Evolutionary conservation across 1,284 basidiomycete species (phyloP), one percentile per base, ranked within the genome.

Genomic region (Hemileia vastatrix): DNA sequence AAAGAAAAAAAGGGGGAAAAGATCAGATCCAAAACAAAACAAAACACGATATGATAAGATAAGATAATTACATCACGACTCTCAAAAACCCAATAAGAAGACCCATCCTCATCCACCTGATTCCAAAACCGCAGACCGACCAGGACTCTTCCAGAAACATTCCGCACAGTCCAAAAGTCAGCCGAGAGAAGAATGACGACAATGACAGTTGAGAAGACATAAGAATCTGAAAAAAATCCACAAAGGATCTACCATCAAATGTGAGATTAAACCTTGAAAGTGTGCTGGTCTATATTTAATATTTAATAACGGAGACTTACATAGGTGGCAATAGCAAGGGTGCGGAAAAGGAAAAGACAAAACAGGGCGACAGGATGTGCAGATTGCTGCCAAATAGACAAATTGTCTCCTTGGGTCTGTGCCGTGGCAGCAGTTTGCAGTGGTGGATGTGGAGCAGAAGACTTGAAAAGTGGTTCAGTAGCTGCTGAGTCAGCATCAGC

Each of bases 111-210:
- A 71, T 95, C 90, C 11, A 96, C 90, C 77, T 95, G 91, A 75
- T 95, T 96, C 92, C 92, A 96, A 74, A 92, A 96, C 61, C 92
- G 81, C 67, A 96, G 78, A 9, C 92, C 92, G 8, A 95, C 92
- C 9, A 96, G 79, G 8, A 86, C 90, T 65, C 93, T 80, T 1
- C 92, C 92, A 0, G 91, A 84, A 21, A 96, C 89, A 72, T 96
- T 96, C 86, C 92, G 69, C 64, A 90, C 91, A 72, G 93, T 95
- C 93, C 92, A 95, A 75, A 96, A 96, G 77, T 96, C 92, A 81
- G 92, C 86, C 0, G 91, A 87, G 33, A 96, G 82, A 21, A 96
- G 79, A 1, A 94, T 85, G 21, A 95, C 92, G 0, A 95, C 91
- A 6, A 85, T 77, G 1, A 95, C 91, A 15, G 90, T 93, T 36